Evolutionary conservation across 805 yeast genomes (phyloP).

Genomic region (Maudiozyma pseudohumilis): DNA sequence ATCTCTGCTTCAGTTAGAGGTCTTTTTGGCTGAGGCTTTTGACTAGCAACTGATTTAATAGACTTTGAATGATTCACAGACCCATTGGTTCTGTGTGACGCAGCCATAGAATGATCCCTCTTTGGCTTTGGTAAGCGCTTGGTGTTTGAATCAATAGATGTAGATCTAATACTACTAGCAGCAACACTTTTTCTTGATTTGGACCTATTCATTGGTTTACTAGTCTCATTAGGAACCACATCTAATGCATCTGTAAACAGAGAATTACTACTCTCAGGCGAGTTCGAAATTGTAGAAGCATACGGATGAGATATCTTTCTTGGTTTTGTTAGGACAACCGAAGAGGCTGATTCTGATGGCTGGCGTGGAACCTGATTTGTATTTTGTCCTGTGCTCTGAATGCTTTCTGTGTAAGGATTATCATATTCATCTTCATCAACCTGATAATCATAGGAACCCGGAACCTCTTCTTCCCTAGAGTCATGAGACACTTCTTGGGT

Average conservation of each 20-base stretch:
- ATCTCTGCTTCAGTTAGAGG: conserved; percentile 34
- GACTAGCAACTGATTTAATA: neutral
- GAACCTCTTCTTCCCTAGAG: neutral
- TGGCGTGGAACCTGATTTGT: no score
- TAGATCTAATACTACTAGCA: neutral
- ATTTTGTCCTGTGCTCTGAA: no score
- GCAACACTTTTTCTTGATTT: conserved; percentile 1
- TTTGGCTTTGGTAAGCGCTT: neutral
- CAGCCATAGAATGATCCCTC: neutral
- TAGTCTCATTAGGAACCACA: conserved; percentile 7
- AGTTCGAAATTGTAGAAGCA: conserved; percentile 1
- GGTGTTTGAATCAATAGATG: no score
- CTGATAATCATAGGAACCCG: neutral
- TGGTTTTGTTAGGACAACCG: neutral
- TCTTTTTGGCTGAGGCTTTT: conserved; percentile 4
- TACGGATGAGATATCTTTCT: conserved; percentile 3
- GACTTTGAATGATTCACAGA: no score
- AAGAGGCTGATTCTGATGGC: no score
- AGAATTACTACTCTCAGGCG: conserved; percentile 20
- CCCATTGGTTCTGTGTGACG: no score
- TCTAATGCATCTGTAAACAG: conserved; percentile 24
- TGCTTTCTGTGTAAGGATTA: no score
- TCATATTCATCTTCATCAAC: neutral
- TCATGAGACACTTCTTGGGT: no score
- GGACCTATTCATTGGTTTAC: no score